Base-by-base conservation (phyloP, 805 yeast genomes). In the Candida nitratophila region DNA sequence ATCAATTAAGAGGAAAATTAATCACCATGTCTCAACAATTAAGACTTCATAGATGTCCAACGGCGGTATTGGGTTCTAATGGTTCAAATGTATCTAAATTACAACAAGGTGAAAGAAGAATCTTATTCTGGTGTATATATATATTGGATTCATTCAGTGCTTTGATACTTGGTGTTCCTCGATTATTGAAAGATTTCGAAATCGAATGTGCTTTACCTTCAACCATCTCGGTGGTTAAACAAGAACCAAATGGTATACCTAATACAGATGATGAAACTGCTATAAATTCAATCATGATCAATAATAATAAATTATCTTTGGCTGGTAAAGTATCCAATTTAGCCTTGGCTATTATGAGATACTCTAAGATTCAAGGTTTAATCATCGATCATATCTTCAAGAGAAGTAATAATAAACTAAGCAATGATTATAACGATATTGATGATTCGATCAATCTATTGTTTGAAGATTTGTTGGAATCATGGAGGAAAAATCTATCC, bases 201-300 rank as follows among this genome's bases (percentile, higher is more conserved):
- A 79, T 88, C 41, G 95, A 87, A 59, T 87, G 96, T 68, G 90
- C 91, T 1, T 64, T 85, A 53, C 96, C 96, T 1, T 78, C 83
- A 4, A 35, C 32, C 17, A 12, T 21, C 15, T n/a, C n/a, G n/a
- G n/a, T n/a, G n/a, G n/a, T n/a, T n/a, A n/a, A n/a, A n/a, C n/a
- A n/a, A n/a, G n/a, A n/a, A n/a, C n/a, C n/a, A n/a, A n/a, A n/a
- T n/a, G n/a, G n/a, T n/a, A n/a, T n/a, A n/a, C n/a, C n/a, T 37
- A 61, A 60, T 9, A 60, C 60, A 17, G 35, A 39, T 41, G 68
- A 64, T 34, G 76, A 72, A 24, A 60, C 64, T 38, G 73, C 74
- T 48, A 77, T 73, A 37, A 81, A 78, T 54, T 70, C 79, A 50
- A 73, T 79, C 49, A 72, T 78, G 30, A 76, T 81, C 46, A 80